Evolutionary conservation across 2,329 filamentous ascomycete species (phyloP), one percentile per base, ranked within the genome.

Genomic region (Aspergillus persii): DNA sequence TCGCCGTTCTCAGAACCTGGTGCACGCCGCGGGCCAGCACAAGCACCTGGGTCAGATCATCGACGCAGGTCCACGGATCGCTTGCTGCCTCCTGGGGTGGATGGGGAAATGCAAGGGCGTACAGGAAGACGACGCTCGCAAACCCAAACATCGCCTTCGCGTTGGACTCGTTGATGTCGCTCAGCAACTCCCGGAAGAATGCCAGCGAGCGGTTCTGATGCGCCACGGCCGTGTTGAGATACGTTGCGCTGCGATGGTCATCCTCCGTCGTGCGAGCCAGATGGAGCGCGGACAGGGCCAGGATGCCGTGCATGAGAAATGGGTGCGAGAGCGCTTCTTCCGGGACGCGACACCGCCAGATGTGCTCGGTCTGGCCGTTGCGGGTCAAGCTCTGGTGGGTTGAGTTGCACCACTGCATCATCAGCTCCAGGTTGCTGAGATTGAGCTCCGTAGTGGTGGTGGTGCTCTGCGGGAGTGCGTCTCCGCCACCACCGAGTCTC

Each of bases 391-490:
- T 63, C 39, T 56, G 57, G 51, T 75, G 73, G 4, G 76, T 77
- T 9, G 70, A 60, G 56, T 72, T 74, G 54, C 70, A 73, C 73
- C 73, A 75, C 18, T 75, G 72, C 64, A 75, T 70, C 63, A 77
- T 77, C 29, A 79, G 72, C 63, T 79, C 80, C 51, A 77, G 67
- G 59, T 82, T 76, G 48, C 77, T 70, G 26, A 81, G 63, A 57
- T 81, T 79, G 8, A 81, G 66, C 36, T 76, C 65, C 56, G n/a
- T 62, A 52, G 26, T 58, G 53, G 15, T 56, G 57, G n/a, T 62
- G 53, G 26, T 58, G 53, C n/a, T 56, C 56, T 7, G 61, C 31
- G 18, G 26, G 27, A 36, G 27, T 7, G 15, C n/a, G 12, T 31
- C 47, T 46, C 53, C 47, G 8, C 62, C 59, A 11, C 59, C 65